phyloP scores from a whole-genome alignment of 1,139 yeast genomes.

The Spathaspora sp. region DNA sequence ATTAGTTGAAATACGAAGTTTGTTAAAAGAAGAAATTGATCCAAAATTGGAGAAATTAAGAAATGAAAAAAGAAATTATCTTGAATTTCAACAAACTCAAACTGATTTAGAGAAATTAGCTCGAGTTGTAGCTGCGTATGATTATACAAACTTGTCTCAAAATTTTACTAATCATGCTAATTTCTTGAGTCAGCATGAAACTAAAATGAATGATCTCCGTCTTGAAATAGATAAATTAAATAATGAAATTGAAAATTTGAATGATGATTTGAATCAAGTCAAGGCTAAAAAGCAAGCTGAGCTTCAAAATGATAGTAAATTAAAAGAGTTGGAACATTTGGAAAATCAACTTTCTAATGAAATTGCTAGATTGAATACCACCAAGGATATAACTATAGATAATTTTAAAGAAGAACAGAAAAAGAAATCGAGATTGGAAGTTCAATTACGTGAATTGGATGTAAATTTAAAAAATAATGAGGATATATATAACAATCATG shows the following conservation, averaged over 20 bases:
- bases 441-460: conserved; percentile 19
- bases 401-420: conserved; percentile 50
- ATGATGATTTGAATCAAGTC: conserved; percentile 59
- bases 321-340: conserved; percentile 58
- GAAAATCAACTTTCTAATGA: conserved; percentile 65
- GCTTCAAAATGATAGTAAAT: conserved; percentile 58
- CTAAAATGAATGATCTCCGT: conserved; percentile 35
- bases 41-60: conserved; percentile 85
- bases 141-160: conserved; percentile 49
- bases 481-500: conserved; percentile 27
- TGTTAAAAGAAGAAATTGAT: conserved; percentile 84
- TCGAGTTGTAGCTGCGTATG: conserved; percentile 76
- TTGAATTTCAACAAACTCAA: conserved; percentile 85
- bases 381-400: conserved; percentile 57
- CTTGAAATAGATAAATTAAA: conserved; percentile 43
- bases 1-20: conserved; percentile 69
- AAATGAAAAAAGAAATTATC: conserved; percentile 74
- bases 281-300: conserved; percentile 59
- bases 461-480: conserved; percentile 29
- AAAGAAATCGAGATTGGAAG: conserved; percentile 17
- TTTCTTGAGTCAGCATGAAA: conserved; percentile 34
- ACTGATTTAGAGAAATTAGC: conserved; percentile 75
- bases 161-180: conserved; percentile 44
- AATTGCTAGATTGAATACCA: conserved; percentile 65
- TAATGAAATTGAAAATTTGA: conserved; percentile 58